Conservation (phyloP, 495 filamentous ascomycete genomes). For the Xanthoparmelia taractica region DNA sequence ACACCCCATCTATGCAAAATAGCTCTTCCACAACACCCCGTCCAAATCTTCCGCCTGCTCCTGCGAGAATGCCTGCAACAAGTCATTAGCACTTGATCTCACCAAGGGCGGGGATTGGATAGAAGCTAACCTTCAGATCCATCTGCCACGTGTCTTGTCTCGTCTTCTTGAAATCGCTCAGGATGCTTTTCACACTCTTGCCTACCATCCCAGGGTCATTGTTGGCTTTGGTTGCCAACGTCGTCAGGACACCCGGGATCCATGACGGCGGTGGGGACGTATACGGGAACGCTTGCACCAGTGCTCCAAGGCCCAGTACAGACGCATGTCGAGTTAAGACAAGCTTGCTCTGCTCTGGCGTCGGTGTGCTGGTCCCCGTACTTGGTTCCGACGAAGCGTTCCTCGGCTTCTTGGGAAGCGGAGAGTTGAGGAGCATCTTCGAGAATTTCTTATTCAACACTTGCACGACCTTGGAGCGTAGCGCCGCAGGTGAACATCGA, state of each 20-base stretch:
- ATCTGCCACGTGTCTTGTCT: conserved; percentile 98
- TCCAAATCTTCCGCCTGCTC: conserved; percentile 94
- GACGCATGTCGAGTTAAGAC: conserved; percentile 81
- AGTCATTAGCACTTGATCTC: background rate
- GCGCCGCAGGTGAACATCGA: conserved; percentile 78
- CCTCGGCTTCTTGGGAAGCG: conserved; percentile 68
- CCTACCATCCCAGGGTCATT: conserved; percentile 88
- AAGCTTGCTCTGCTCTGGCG: conserved; percentile 73
- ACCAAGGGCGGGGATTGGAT: background rate
- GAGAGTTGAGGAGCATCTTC: conserved; percentile 65
- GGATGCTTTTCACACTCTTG: conserved; percentile 90
- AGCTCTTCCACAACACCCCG: conserved; percentile 98
- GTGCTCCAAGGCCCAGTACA: conserved; percentile 81
- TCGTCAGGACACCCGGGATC: conserved; percentile 89
- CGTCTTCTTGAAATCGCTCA: conserved; percentile 99
- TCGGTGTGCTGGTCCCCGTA: conserved; percentile 63
- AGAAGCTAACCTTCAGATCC: conserved; percentile 78
- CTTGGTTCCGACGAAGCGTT: conserved; percentile 37
- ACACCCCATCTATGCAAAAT: conserved; percentile 66
- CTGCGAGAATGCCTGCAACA: conserved; percentile 68
- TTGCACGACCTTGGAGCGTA: conserved; percentile 68
- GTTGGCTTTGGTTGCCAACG: conserved; percentile 74
- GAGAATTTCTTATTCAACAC: conserved; percentile 74
- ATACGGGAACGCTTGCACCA: conserved; percentile 97
- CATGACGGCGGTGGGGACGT: conserved; percentile 82